phyloP scores from a whole-genome alignment of 2,329 filamentous ascomycete species.

The Cercospora brassicicola region DNA sequence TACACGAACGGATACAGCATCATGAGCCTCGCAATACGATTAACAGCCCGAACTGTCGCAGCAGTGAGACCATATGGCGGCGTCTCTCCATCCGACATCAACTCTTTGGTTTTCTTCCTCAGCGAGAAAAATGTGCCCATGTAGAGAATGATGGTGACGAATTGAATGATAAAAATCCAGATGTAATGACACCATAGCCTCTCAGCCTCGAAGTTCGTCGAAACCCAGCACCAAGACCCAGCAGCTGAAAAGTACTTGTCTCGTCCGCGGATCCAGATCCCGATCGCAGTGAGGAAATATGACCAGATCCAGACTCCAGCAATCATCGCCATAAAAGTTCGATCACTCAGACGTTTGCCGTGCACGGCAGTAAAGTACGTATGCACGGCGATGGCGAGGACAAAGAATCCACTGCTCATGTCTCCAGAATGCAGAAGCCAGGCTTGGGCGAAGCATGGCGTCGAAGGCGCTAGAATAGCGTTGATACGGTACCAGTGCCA shows the following conservation, averaged over 20 bases:
- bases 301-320: constrained; percentile 59
- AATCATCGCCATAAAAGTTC: constrained; percentile 54
- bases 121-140: constrained; percentile 38
- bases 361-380: constrained; percentile 65
- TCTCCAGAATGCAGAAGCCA: constrained; percentile 68
- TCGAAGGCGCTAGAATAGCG: constrained; percentile 55
- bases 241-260: constrained; percentile 57
- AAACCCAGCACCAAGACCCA: constrained; percentile 69
- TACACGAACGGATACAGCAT: constrained; percentile 69
- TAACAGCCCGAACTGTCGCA: constrained; percentile 34
- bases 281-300: constrained; percentile 58
- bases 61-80: constrained; percentile 25
- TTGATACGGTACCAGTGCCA: constrained; percentile 58
- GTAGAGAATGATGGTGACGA: constrained; percentile 55
- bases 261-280: constrained; percentile 45
- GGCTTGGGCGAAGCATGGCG: constrained; percentile 65
- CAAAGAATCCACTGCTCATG: constrained; percentile 65
- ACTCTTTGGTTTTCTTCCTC: constrained; percentile 30
- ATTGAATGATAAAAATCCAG: constrained; percentile 61
- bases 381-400: constrained; percentile 64
- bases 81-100: constrained; percentile 22
- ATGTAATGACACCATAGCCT: constrained; percentile 58
- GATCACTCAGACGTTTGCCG: constrained; percentile 54
- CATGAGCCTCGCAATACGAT: constrained; percentile 57
- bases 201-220: constrained; percentile 53